phyloP scores from a whole-genome alignment of 2,329 filamentous ascomycete species.

The Chaetomiaceae sp. region DNA sequence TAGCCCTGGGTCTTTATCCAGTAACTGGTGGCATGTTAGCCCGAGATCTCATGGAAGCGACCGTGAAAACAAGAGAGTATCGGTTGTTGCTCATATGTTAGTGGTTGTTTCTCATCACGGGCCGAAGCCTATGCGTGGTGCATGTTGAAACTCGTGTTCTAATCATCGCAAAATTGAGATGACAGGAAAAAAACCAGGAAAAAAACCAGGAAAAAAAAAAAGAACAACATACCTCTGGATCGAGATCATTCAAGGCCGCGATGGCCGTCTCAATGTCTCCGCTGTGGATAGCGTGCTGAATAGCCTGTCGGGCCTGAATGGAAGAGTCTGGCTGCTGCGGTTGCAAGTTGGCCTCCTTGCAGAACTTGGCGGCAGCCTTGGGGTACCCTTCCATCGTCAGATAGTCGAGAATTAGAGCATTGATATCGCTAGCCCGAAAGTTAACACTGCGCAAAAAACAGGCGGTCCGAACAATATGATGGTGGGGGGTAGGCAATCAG shows the following conservation, averaged over 20 bases:
- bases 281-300: slow-evolving; percentile 77
- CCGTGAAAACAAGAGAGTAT: slow-evolving; percentile 32
- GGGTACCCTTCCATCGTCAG: slow-evolving; percentile 94
- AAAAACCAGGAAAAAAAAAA: not conserved
- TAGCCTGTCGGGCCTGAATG: slow-evolving; percentile 74
- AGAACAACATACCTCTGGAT: slow-evolving; percentile 67
- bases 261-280: slow-evolving; percentile 86
- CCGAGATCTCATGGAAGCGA: slow-evolving; percentile 1
- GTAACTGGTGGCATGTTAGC: slow-evolving; percentile 58
- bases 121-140: slow-evolving; percentile 97
- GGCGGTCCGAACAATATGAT: slow-evolving; percentile 1
- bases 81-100: slow-evolving; percentile 62
- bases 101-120: slow-evolving; percentile 86
- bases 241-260: slow-evolving; percentile 79
- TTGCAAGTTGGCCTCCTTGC: slow-evolving; percentile 82
- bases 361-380: slow-evolving; percentile 87
- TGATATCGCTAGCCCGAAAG: slow-evolving; percentile 70
- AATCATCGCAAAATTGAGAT: slow-evolving; percentile 69
- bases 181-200: no score
- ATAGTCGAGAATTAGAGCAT: slow-evolving; percentile 93
- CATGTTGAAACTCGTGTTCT: slow-evolving; percentile 85
- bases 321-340: slow-evolving; percentile 67
- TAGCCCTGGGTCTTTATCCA: slow-evolving; percentile 76
- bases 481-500: slow-evolving; percentile 28
- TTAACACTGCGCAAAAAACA: slow-evolving; percentile 15